A percentile compares a stretch with the other conserved stretches of the same genome.
These are phyloP conservation scores for Tribonema minus DNA, from an alignment of 108 stramenopile genomes.

Conservation along the genomic window DNA sequence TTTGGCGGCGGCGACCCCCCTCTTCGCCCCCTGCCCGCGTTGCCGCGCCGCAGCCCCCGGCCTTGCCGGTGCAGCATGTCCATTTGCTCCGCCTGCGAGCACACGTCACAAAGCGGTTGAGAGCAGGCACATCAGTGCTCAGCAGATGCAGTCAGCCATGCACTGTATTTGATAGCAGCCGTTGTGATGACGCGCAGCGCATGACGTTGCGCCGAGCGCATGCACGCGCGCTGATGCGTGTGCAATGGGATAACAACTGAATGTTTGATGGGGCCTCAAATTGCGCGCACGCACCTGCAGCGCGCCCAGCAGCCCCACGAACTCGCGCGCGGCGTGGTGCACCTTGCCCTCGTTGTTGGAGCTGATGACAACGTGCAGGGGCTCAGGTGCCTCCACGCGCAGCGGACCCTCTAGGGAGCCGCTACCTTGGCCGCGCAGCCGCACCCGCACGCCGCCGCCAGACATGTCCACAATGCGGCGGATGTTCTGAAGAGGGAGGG, in stretches of 20 bases:
- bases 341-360: background rate
- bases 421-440: background rate
- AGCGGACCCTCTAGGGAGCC: background rate
- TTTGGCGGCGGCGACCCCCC: no score
- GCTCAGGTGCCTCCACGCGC: background rate
- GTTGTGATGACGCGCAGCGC: no score
- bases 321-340: background rate
- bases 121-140: background rate
- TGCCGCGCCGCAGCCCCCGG: no score
- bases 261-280: no score
- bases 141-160: no score
- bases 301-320: background rate
- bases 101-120: background rate
- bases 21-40: no score
- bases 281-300: background rate
- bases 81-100: background rate
- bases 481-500: background rate
- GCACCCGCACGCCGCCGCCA: background rate
- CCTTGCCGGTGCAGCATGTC: background rate
- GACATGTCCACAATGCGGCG: background rate
- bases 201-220: background rate
- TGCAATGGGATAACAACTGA: no score
- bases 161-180: no score
- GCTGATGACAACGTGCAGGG: background rate
- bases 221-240: background rate